Evolutionary conservation across 352 stramenopile genomes (phyloP), one percentile per base, ranked within the genome.

Genomic region (Pythium periplocum): DNA sequence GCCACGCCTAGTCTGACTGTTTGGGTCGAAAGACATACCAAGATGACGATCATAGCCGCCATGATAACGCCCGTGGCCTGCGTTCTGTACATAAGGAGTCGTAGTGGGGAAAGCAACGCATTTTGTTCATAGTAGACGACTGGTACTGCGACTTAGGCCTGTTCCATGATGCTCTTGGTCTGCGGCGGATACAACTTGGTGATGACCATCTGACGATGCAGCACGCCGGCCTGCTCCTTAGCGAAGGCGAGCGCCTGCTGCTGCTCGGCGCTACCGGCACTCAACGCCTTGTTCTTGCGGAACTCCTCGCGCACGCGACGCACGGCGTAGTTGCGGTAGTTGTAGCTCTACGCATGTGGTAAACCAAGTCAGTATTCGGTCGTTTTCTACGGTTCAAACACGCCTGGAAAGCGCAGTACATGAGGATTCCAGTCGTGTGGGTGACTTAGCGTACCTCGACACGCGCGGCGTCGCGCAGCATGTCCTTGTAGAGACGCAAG

Each of bases 271-370:
- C 73, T 81, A 40, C 66, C 78, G 3, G 50, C 31, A 34, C 67
- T 32, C 2, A 90, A 64, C 9, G 53, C 44, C 57, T 75, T 79
- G 59, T 87, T 75, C 68, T 80, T 82, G 61, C 62, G 80, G 56
- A 90, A 90, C n/a, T 87, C 77, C 45, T 86, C 73, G 54, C 79
- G 80, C 49, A 90, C 63, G 56, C 80, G 80, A 39, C 77, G 75
- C 39, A 68, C 52, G 33, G 75, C 71, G 62, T 90, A 90, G 52
- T 66, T 68, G 48, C 80, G 75, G 69, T 77, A 88, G 69, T 86
- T 90, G 68, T 90, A 88, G 51, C 66, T 75, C 80, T 90, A 44
- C 34, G 45, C 36, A 41, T 17, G 53, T 38, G 36, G 7, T 40
- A 11, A 38, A 50, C 33, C 11, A 45, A 58, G 48, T 57, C 33